Evolutionary conservation across 176 grass and related monocot species (phyloP).

Genomic region (Oryza longistaminata): DNA sequence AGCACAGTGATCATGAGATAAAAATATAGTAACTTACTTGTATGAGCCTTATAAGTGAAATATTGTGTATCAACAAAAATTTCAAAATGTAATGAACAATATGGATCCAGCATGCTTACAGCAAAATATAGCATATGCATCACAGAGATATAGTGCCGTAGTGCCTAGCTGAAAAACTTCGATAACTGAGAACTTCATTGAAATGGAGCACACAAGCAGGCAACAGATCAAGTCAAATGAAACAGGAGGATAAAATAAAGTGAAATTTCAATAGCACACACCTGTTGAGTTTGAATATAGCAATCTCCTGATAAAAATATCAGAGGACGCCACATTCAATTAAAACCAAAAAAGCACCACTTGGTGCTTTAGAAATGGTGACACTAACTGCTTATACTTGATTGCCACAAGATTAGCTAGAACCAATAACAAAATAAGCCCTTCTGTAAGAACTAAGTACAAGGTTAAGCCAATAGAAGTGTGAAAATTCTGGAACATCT

Average conservation of each 20-base stretch:
- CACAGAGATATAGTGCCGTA: conserved; percentile 1
- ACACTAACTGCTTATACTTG: not conserved
- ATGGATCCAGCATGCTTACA: not conserved
- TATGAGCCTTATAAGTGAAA: not conserved
- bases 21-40: not conserved
- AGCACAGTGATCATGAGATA: not conserved
- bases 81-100: not conserved
- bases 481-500: not conserved
- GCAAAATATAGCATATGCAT: not conserved
- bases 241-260: not conserved
- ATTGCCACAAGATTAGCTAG: not conserved
- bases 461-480: too few relatives aligned
- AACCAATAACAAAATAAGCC: not conserved
- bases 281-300: not conserved
- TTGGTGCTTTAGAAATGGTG: not conserved
- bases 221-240: not conserved
- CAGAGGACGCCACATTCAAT: not conserved
- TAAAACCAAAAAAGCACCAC: conserved; percentile 4
- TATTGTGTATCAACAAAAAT: not conserved
- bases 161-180: not conserved
- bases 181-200: not conserved
- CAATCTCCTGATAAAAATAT: conserved; percentile 8
- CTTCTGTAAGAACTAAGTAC: not conserved
- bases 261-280: not conserved
- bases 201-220: not conserved